phyloP scores from a whole-genome alignment of 768 basidiomycete genomes.

The Trametes maxima region DNA sequence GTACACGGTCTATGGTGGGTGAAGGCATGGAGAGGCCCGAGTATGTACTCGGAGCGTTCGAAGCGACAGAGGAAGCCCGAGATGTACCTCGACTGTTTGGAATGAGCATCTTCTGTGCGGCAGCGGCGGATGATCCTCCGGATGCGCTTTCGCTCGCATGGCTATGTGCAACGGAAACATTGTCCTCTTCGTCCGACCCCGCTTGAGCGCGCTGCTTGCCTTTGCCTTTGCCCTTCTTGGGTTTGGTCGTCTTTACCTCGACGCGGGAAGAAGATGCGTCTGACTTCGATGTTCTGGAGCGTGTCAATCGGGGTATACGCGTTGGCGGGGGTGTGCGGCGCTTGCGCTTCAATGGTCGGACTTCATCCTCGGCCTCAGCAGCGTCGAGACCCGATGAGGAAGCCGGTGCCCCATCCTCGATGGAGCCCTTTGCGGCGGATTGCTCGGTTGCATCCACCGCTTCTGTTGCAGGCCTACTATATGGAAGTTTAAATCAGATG shows the following conservation, averaged over 20 bases:
- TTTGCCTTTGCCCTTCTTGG: conserved; percentile 35
- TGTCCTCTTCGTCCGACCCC: conserved; percentile 16
- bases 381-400: conserved; percentile 1
- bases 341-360: conserved; percentile 31
- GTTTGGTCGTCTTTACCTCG: neutral
- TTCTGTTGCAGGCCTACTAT: neutral
- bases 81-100: conserved; percentile 26
- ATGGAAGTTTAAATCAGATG: too few relatives aligned
- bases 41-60: conserved; percentile 30
- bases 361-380: conserved; percentile 9
- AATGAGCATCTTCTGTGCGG: conserved; percentile 40
- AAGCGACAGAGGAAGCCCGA: conserved; percentile 52
- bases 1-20: conserved; percentile 21
- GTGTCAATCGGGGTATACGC: conserved; percentile 26
- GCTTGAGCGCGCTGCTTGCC: conserved; percentile 34
- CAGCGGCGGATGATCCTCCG: conserved; percentile 42
- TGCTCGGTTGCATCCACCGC: neutral
- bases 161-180: conserved; percentile 24
- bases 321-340: conserved; percentile 12
- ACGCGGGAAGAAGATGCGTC: neutral
- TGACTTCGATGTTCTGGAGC: conserved; percentile 25
- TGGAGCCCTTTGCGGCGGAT: neutral
- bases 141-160: conserved; percentile 32
- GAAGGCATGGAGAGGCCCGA: conserved; percentile 28
- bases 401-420: neutral